A percentile compares a stretch with the other conserved stretches of the same genome.
phyloP scores from a whole-genome alignment of 179 eudicot genomes.

The Beta lomatogona region DNA sequence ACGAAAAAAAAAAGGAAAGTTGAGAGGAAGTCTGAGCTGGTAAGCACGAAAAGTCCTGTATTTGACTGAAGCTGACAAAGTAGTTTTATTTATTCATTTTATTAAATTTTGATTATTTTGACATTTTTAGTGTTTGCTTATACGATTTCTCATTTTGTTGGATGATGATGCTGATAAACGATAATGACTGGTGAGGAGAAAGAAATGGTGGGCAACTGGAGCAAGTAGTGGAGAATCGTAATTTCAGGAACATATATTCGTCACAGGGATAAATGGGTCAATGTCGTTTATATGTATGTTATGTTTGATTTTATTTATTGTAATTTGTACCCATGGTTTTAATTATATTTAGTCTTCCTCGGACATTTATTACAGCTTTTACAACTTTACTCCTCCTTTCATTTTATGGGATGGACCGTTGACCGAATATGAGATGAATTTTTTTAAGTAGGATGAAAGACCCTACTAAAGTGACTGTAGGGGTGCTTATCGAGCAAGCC shows the following conservation, averaged over 20 bases:
- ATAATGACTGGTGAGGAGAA: conserved; percentile 9
- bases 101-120: background rate
- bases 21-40: conserved; percentile 37
- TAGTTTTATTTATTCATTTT: background rate
- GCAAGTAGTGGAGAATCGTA: conserved; percentile 25
- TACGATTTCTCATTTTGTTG: background rate
- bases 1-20: background rate
- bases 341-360: conserved; percentile 7
- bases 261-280: background rate
- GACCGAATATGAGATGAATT: no score
- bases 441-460: no score
- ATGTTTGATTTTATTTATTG: background rate
- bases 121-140: conserved; percentile 17
- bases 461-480: no score
- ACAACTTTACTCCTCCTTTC: no score
- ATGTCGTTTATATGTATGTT: background rate
- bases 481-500: no score
- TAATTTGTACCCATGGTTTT: background rate
- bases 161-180: background rate
- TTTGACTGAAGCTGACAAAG: conserved; percentile 32
- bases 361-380: conserved; percentile 19
- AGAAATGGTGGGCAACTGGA: background rate
- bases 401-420: no score
- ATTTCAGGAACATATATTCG: conserved; percentile 28
- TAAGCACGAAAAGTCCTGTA: conserved; percentile 34